A percentile compares a stretch with the other conserved stretches of the same genome.
phyloP scores from a whole-genome alignment of 2,329 filamentous ascomycete genomes.

The Pseudogymnoascus sp. region DNA sequence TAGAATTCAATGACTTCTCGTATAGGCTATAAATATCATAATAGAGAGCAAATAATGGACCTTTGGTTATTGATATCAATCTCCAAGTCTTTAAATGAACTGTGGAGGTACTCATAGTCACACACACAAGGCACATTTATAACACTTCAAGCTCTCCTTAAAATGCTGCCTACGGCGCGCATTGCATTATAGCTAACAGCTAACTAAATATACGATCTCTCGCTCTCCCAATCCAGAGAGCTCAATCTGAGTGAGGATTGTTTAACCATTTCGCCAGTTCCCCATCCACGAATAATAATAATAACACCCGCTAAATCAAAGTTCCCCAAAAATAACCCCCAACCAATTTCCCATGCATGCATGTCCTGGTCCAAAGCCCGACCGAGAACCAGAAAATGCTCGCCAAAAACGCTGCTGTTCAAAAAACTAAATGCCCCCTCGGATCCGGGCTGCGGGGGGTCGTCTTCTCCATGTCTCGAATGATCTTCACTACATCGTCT shows the following conservation, averaged over 20 bases:
- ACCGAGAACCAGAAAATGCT: not conserved
- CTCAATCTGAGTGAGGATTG: not conserved
- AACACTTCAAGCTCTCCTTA: not conserved
- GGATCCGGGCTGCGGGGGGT: not conserved
- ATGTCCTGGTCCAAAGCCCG: not conserved
- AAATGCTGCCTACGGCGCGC: not conserved
- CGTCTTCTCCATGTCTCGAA: constrained; percentile 10
- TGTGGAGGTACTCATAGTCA: not conserved
- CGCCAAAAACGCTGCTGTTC: not conserved
- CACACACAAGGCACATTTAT: not conserved
- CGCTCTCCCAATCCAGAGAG: not conserved
- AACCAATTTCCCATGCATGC: not conserved
- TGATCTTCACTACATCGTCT: constrained; percentile 11
- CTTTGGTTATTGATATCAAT: not conserved
- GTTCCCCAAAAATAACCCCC: too few species aligned
- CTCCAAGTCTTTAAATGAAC: not conserved
- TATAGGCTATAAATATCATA: not conserved
- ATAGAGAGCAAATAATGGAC: not conserved
- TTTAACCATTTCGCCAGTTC: not conserved
- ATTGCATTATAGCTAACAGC: not conserved
- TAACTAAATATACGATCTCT: not conserved
- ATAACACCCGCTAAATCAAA: constrained; percentile 5
- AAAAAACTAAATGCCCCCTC: not conserved
- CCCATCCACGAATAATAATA: not conserved
- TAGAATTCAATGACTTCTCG: not conserved